Evolutionary conservation across 257 asterid species (phyloP).

Genomic region (Lycium ferocissimum): DNA sequence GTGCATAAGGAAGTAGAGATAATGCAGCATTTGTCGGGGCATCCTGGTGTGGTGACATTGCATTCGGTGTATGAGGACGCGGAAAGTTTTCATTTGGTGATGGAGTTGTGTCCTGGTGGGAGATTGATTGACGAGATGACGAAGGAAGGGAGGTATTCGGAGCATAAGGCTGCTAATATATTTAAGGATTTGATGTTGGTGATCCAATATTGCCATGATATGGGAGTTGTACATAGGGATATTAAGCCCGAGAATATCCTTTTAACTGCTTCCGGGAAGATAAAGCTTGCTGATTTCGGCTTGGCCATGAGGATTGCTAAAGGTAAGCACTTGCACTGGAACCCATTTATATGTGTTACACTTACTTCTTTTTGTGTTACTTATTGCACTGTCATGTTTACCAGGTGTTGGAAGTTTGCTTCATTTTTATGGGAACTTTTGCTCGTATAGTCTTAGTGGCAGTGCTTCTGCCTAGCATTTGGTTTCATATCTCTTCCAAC

Average conservation of each 20-base stretch:
- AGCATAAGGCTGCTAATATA: constrained; percentile 52
- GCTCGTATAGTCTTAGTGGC: not conserved
- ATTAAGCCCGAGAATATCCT: constrained; percentile 60
- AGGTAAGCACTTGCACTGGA: constrained; percentile 36
- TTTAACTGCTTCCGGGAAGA: constrained; percentile 50
- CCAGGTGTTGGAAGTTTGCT: constrained; percentile 14
- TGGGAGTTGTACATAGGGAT: constrained; percentile 63
- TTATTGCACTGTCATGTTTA: not conserved
- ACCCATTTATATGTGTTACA: not conserved
- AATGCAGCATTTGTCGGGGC: constrained; percentile 61
- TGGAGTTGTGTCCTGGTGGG: constrained; percentile 61
- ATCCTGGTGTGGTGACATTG: constrained; percentile 52
- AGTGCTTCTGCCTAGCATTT: not conserved
- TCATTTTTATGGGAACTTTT: constrained; percentile 2
- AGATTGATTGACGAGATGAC: constrained; percentile 58
- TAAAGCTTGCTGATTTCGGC: constrained; percentile 62
- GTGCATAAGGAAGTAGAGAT: constrained; percentile 59
- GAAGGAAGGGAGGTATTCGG: constrained; percentile 45
- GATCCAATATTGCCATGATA: constrained; percentile 58
- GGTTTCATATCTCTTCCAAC: not conserved
- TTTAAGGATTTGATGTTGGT: constrained; percentile 57
- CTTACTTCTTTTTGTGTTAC: constrained; percentile 14
- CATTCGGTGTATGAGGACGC: constrained; percentile 53
- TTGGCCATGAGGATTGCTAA: constrained; percentile 60
- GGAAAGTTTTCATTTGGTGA: constrained; percentile 53